phyloP scores from a whole-genome alignment of 2,329 filamentous ascomycete genomes.

The Ceratocystis diversiconidia region DNA sequence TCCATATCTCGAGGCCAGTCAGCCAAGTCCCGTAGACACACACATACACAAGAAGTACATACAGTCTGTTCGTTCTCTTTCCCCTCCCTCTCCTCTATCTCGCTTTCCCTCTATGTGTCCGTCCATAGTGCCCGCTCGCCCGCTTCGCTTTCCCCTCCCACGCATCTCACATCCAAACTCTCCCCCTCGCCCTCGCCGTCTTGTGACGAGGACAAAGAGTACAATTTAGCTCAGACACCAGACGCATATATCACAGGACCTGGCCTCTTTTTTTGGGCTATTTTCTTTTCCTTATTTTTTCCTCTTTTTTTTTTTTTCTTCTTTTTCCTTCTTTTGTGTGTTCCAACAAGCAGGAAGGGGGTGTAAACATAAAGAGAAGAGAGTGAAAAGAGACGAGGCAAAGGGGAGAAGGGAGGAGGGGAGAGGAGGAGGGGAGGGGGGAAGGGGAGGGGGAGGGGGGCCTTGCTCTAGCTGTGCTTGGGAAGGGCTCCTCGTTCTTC shows the following conservation, averaged over 20 bases:
- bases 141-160: not conserved
- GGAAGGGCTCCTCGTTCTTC: not conserved
- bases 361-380: too few species aligned
- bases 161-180: not conserved
- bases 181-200: not conserved
- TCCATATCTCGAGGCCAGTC: not conserved
- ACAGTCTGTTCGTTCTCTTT: not conserved
- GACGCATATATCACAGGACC: not conserved
- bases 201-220: conserved; percentile 6
- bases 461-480: not conserved
- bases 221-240: not conserved
- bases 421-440: not conserved
- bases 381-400: too few species aligned
- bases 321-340: too few species aligned
- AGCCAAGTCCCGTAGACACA: not conserved
- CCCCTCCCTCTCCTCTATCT: not conserved
- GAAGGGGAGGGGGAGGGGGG: not conserved
- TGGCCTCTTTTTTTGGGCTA: too few species aligned
- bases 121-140: not conserved
- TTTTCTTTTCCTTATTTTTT: too few species aligned
- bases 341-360: too few species aligned
- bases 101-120: not conserved
- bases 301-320: too few species aligned
- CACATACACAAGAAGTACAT: not conserved
- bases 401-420: not conserved